Base-by-base conservation (phyloP, 2,329 filamentous ascomycete species). In the Xylaria arbuscula region DNA sequence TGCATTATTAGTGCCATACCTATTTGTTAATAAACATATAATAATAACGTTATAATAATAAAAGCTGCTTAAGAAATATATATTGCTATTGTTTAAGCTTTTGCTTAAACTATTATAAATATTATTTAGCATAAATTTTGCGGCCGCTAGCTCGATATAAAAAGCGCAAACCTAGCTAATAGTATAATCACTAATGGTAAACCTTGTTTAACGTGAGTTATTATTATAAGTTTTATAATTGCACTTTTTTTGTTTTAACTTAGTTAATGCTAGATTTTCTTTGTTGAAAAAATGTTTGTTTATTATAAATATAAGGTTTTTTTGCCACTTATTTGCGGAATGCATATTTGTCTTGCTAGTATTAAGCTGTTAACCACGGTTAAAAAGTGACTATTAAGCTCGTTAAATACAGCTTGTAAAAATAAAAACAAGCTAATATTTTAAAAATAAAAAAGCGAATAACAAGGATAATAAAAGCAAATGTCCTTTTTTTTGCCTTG, bases 111-210 rank as follows among this genome's bases (percentile, higher is more conserved):
- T 32, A 1, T 68, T 61, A 57, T 80, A 72, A 36, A 72, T 58
- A 15, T 70, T 57, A 48, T 80, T 76, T 2, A 80, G 73, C 72
- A 79, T 74, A 36, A 59, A 68, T 1, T 74, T 77, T 6, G 76
- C 78, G 45, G 64, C 68, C 0, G 76, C 72, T 53, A 77, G 72
- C 68, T 81, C 79, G 40, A 75, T 62, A 1, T 72, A 75, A 13
- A 81, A 72, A 15, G 77, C 77, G 60, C 78, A 78, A 11, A 81
- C 67, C 78, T 78, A 81, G 47, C 74, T 77, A 24, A 80, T 72
- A 11, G 73, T 77, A 62, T 79, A 80, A 42, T 70, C 67, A 24
- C 36, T 17, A 10, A 32, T 22, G 47, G 45, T 62, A 9, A 62
- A 15, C 10, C 13, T 17, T 50, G 60, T 64, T 36, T 32, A 55